Base-by-base conservation (phyloP, 805 yeast species). In the Saturnispora ahearnii region DNA sequence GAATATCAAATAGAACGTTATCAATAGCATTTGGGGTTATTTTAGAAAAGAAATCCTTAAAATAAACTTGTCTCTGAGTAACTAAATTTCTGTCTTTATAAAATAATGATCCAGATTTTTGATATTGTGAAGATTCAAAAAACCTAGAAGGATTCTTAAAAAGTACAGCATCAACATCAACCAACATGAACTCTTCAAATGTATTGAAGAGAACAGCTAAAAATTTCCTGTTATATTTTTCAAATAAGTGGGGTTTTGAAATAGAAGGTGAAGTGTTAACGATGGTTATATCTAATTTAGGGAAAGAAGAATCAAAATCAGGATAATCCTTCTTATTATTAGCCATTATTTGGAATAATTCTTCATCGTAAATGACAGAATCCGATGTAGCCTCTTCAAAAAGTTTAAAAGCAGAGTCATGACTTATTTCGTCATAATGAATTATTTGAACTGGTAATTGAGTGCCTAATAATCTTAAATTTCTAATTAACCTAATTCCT, bases 191-290 rank as follows among this genome's bases (percentile, higher is more conserved):
- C 41, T 76, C 80, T 53, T 76, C 76, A 57, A 76, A 78, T 2
- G 81, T 75, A 50, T 76, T 79, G 62, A 81, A 81, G 28, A 76
- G 51, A n/a, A 75, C 69, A 1, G 85, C 82, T 29, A 79, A 56
- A 61, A 81, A 70, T 58, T 81, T 81, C 53, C 62, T 61, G 50
- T 60, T 58, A 51, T 52, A 64, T 22, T 48, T 42, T 38, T 59
- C 60, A n/a, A 48, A 41, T 22, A 52, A 32, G 44, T 54, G 60
- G 1, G 48, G 48, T 12, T 36, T 47, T 5, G 47, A 44, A 18
- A 66, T 46, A 24, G 57, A 47, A 2, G 51, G 15, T 6, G 62
- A 55, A 5, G 64, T 50, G 46, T 65, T 59, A 26, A 62, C 61
- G 55, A 66, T 55, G 62, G 63, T 55, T 38, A 63, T 26, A 37